Percentiles rank a stretch among this genome's conserved stretches.
Evolutionary conservation across 1,284 basidiomycete species (phyloP).

Genomic region (Ceratobasidium papillatum): DNA sequence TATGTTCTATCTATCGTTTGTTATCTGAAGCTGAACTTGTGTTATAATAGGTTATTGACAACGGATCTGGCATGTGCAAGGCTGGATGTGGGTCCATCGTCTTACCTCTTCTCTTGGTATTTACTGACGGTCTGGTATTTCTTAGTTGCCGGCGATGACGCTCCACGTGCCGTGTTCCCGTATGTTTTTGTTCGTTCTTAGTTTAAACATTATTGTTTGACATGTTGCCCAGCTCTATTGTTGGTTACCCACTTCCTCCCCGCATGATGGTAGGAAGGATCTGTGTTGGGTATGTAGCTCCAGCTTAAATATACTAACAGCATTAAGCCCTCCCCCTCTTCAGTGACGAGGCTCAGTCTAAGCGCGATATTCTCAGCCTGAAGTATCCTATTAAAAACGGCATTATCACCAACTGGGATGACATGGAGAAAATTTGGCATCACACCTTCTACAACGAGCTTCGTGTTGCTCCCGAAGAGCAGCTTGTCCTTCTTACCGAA

Average conservation of each 20-base stretch:
- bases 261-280: constrained; percentile 95
- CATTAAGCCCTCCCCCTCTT: no score
- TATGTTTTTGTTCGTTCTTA: constrained; percentile 51
- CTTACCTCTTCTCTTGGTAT: no score
- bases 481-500: constrained; percentile 72
- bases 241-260: constrained; percentile 91
- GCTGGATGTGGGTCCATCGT: constrained; percentile 58
- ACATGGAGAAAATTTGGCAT: constrained; percentile 71
- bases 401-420: constrained; percentile 74
- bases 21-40: no score
- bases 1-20: no score
- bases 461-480: constrained; percentile 77
- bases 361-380: constrained; percentile 94
- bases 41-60: constrained; percentile 61
- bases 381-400: constrained; percentile 66
- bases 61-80: constrained; percentile 67
- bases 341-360: constrained; percentile 94
- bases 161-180: constrained; percentile 76
- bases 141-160: constrained; percentile 72
- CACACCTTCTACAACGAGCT: constrained; percentile 91
- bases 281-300: constrained; percentile 77
- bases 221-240: constrained; percentile 70
- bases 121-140: no score
- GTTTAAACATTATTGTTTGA: background rate
- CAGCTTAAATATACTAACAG: background rate